Conservation (phyloP, 2,329 filamentous ascomycete genomes). For the Aspergillus hortae region DNA sequence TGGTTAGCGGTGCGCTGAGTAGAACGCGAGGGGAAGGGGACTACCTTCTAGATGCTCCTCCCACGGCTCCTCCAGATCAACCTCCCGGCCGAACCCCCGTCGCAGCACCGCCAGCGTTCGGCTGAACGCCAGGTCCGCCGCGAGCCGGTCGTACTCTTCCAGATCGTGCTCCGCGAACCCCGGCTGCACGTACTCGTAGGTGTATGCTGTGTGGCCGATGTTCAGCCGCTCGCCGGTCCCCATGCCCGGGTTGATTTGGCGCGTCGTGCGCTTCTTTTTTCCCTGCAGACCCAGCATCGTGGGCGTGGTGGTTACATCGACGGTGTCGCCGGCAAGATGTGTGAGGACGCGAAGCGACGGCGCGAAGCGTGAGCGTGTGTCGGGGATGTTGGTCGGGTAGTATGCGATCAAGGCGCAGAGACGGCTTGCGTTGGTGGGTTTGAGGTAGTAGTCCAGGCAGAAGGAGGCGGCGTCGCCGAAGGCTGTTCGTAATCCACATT, state of each 20-base stretch:
- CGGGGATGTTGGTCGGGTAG: slow-evolving; percentile 59
- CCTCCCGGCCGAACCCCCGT: slow-evolving; percentile 53
- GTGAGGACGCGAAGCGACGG: slow-evolving; percentile 48
- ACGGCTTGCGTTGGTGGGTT: slow-evolving; percentile 50
- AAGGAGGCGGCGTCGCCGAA: slow-evolving; percentile 60
- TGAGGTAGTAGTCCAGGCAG: slow-evolving; percentile 56
- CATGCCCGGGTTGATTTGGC: slow-evolving; percentile 49
- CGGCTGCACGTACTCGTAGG: slow-evolving; percentile 53
- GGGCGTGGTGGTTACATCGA: slow-evolving; percentile 49
- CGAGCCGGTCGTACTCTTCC: slow-evolving; percentile 63
- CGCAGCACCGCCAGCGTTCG: slow-evolving; percentile 59
- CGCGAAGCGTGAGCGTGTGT: slow-evolving; percentile 38
- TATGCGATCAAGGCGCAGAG: slow-evolving; percentile 61
- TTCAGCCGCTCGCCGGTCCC: slow-evolving; percentile 46
- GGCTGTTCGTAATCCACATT: slow-evolving; percentile 37
- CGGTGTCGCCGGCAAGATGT: slow-evolving; percentile 52
- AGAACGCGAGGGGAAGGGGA: not conserved
- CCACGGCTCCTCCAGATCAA: slow-evolving; percentile 33
- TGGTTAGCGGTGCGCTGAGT: not conserved
- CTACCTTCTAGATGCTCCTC: slow-evolving; percentile 36
- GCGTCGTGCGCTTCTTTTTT: slow-evolving; percentile 47
- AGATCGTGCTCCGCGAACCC: slow-evolving; percentile 71
- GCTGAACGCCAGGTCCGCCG: slow-evolving; percentile 66
- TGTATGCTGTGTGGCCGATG: slow-evolving; percentile 41
- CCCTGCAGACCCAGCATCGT: slow-evolving; percentile 53